Conservation (phyloP, 768 basidiomycete species). For the Phlebiopsis gigantea region DNA sequence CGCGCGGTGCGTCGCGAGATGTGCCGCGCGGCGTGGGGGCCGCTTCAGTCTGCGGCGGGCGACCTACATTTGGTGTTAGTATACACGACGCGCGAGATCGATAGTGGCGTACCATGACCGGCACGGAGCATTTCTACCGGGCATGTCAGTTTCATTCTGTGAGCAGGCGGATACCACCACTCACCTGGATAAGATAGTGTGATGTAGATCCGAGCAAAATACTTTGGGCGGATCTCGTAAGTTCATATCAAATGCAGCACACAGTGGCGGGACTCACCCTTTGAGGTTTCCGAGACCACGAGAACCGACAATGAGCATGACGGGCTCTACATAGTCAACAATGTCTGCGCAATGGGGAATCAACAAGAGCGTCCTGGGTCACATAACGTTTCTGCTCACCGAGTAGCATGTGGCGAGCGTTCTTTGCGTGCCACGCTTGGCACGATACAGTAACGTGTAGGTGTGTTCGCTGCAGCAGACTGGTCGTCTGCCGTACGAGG, state of each 20-base stretch:
- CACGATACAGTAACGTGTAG: conserved; percentile 84
- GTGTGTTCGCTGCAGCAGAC: conserved; percentile 84
- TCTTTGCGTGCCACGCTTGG: conserved; percentile 98
- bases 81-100: background rate
- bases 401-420: conserved; percentile 82
- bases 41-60: conserved; percentile 88
- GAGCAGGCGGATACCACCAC: conserved; percentile 7
- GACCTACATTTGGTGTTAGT: conserved; percentile 31
- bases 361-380: background rate
- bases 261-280: conserved; percentile 47
- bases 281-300: conserved; percentile 84
- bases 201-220: conserved; percentile 93
- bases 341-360: conserved; percentile 48
- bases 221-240: conserved; percentile 23
- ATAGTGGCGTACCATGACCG: conserved; percentile 64
- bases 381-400: conserved; percentile 33
- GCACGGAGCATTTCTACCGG: conserved; percentile 81
- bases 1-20: conserved; percentile 73
- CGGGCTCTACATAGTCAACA: conserved; percentile 81
- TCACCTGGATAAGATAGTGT: conserved; percentile 84
- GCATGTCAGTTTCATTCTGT: background rate
- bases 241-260: background rate
- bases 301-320: conserved; percentile 94
- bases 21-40: conserved; percentile 74
- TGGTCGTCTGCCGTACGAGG: conserved; percentile 83